phyloP scores from a whole-genome alignment of 169 alveolate genomes.

The Cryptosporidium meleagridis region DNA sequence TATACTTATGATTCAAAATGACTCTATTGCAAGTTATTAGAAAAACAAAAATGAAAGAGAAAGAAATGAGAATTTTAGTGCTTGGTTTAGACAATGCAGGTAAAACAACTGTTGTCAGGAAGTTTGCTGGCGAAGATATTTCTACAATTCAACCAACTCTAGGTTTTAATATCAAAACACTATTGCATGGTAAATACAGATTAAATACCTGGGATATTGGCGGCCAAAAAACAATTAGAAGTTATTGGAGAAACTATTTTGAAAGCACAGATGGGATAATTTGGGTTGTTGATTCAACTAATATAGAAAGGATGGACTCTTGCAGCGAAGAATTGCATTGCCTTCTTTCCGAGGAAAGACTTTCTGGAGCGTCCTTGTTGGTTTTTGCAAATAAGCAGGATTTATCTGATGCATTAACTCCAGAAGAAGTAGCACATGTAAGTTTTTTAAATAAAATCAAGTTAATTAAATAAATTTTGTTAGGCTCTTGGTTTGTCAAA shows the following conservation, averaged over 20 bases:
- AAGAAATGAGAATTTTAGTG: slow-evolving; percentile 93
- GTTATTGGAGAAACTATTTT: slow-evolving; percentile 99
- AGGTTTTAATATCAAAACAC: slow-evolving; percentile 88
- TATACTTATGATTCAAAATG: slow-evolving; percentile 78
- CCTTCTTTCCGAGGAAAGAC: slow-evolving; percentile 92
- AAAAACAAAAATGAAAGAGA: slow-evolving; percentile 92
- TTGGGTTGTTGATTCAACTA: slow-evolving; percentile 98
- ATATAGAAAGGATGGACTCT: slow-evolving; percentile 92
- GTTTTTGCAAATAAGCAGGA: slow-evolving; percentile 97
- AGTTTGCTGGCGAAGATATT: slow-evolving; percentile 93
- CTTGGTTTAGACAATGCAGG: slow-evolving; percentile 98
- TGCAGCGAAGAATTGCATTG: slow-evolving; percentile 94
- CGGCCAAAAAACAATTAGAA: slow-evolving; percentile 98
- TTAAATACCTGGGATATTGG: slow-evolving; percentile 99
- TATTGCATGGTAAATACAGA: slow-evolving; percentile 80
- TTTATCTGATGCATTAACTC: slow-evolving; percentile 91
- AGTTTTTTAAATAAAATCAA: slow-evolving; percentile 23
- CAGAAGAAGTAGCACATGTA: slow-evolving; percentile 82
- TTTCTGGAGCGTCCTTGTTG: slow-evolving; percentile 83
- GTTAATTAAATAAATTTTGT: slow-evolving; percentile 33
- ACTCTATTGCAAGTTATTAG: slow-evolving; percentile 92
- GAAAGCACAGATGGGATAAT: slow-evolving; percentile 98
- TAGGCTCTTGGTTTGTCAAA: slow-evolving; percentile 37
- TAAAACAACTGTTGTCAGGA: slow-evolving; percentile 94
- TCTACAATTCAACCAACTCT: slow-evolving; percentile 93